Base-by-base conservation (phyloP, 2,329 filamentous ascomycete species). In the Botrytis porri region DNA sequence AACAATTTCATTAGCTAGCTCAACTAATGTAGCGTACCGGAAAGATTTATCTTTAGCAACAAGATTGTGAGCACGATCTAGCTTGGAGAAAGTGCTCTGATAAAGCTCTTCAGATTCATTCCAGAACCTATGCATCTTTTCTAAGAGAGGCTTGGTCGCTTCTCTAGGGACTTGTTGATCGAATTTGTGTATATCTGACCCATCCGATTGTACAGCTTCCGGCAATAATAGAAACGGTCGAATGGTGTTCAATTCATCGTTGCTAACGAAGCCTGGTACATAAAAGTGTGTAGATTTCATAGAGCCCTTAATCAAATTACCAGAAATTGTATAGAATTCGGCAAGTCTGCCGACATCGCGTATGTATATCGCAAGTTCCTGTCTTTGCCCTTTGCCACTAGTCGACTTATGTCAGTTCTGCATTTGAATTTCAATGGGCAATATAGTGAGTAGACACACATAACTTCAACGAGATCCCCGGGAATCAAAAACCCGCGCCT, bases 251-350 rank as follows among this genome's bases (percentile, higher is more conserved):
- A 88, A 75, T 63, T 84, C 78, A 9, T 81, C 73, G 16, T 81
- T 80, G 35, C 83, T 78, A 7, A 87, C 81, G 76, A 84, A 87
- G 45, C 80, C 80, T 14, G 84, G 82, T 22, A 87, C 82, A 54
- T 81, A 82, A 75, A 86, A 88, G 39, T 81, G 80, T 54, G 85
- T 79, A 20, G 74, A 69, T 20, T 73, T 75, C 12, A 82, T 78
- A 5, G 35, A 70, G 25, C 81, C 77, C 75, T 85, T 82, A 32
- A 82, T 73, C 85, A 86, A 88, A 73, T 82, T 82, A 16, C 86
- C 87, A 67, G 83, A 81, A 77, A 85, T 83, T 10, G 84, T 85
- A 77, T 85, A 85, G 77, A 86, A 86, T 72, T 88, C 86, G 51
- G 80, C 81, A 41, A 82, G 77, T 5, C 48, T 75, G 2, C 80